Percentiles rank a stretch among this genome's conserved stretches.
phyloP scores from a whole-genome alignment of 1,284 basidiomycete genomes.

The Sanguinoderma infundibulare region DNA sequence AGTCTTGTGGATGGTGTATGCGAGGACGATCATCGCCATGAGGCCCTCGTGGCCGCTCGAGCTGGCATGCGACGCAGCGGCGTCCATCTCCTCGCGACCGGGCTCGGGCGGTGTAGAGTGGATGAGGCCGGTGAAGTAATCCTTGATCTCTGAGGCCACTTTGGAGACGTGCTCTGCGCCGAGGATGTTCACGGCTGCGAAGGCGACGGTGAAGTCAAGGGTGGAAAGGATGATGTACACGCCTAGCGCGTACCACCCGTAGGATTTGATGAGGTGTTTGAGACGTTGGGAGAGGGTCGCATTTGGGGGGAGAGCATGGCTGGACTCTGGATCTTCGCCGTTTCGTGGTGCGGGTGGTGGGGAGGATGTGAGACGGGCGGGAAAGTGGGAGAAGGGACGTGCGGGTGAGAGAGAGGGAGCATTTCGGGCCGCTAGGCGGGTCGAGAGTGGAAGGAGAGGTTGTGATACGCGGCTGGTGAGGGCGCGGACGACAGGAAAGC shows the following conservation, averaged over 20 bases:
- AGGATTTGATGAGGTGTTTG: constrained; percentile 87
- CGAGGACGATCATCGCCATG: constrained; percentile 91
- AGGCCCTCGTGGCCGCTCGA: constrained; percentile 65
- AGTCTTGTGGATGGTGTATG: constrained; percentile 97
- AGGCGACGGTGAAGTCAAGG: constrained; percentile 84
- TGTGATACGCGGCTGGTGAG: constrained; percentile 40
- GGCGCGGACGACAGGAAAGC: constrained; percentile 38
- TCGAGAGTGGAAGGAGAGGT: constrained; percentile 44
- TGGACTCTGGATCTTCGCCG: constrained; percentile 20
- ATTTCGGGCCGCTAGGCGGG: constrained; percentile 30
- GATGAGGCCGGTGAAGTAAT: constrained; percentile 47
- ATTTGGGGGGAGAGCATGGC: constrained; percentile 43
- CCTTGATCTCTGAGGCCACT: constrained; percentile 64
- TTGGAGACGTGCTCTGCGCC: constrained; percentile 90
- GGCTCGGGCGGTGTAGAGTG: constrained; percentile 62
- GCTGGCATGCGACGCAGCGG: constrained; percentile 27
- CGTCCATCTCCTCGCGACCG: constrained; percentile 62
- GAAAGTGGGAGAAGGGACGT: constrained; percentile 55
- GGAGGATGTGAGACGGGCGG: constrained; percentile 44
- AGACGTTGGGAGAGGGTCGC: constrained; percentile 72
- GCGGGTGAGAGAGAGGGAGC: constrained; percentile 32
- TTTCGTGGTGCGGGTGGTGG: constrained; percentile 28
- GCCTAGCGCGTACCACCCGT: constrained; percentile 92
- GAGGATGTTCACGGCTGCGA: constrained; percentile 83
- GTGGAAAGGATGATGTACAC: constrained; percentile 78